A percentile compares a stretch with the other conserved stretches of the same genome.
Conservation (phyloP, 768 basidiomycete species). For the Neoboletus brunneissimus region DNA sequence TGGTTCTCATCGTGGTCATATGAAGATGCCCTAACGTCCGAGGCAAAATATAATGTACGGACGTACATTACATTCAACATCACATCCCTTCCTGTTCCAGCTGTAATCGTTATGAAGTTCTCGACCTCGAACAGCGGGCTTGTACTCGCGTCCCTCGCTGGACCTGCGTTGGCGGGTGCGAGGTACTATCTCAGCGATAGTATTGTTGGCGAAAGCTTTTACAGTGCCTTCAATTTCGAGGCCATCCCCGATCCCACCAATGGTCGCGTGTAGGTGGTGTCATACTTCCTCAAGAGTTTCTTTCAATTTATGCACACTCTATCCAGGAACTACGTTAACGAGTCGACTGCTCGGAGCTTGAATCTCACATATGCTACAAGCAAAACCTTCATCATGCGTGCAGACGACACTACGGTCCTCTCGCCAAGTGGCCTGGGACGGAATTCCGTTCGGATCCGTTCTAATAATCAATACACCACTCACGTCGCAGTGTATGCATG, state of each 20-base stretch:
- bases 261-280: conserved; percentile 34
- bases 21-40: not conserved
- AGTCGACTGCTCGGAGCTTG: conserved; percentile 24
- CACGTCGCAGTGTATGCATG: conserved; percentile 34
- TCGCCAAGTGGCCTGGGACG: conserved; percentile 29
- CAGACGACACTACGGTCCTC: conserved; percentile 35
- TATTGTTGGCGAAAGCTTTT: conserved; percentile 32
- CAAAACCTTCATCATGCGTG: conserved; percentile 35
- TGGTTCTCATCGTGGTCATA: not conserved
- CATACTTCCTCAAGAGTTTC: not conserved
- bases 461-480: conserved; percentile 30
- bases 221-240: conserved; percentile 32
- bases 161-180: conserved; percentile 19
- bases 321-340: conserved; percentile 34
- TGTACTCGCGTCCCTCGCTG: conserved; percentile 10
- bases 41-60: conserved; percentile 13
- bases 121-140: not conserved
- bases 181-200: conserved; percentile 27
- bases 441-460: conserved; percentile 36
- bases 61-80: not conserved
- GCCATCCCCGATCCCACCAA: conserved; percentile 36
- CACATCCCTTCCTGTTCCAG: not conserved
- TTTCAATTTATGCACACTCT: not conserved
- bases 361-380: conserved; percentile 28
- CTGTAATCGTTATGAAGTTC: conserved; percentile 16